A percentile compares a stretch with the other conserved stretches of the same genome.
Evolutionary conservation across 2,329 filamentous ascomycete genomes (phyloP).

Genomic region (Epicoccum nigrum): DNA sequence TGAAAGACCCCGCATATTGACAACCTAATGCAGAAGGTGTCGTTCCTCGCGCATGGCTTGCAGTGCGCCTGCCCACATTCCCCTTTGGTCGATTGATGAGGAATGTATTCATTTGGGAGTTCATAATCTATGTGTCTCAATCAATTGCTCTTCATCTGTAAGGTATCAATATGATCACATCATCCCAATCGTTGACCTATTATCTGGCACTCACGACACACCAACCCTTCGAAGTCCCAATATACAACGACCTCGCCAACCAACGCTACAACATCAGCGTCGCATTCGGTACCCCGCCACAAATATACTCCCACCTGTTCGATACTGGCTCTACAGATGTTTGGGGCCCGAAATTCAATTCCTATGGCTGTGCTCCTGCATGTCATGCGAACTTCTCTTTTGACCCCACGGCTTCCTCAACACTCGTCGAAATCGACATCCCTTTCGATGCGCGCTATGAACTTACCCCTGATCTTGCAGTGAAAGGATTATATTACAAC

Average conservation of each 20-base stretch:
- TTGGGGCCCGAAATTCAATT: conserved; percentile 19
- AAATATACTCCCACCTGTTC: conserved; percentile 14
- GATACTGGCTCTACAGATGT: conserved; percentile 19
- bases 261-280: conserved; percentile 20
- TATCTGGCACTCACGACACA: background rate
- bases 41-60: too few relatives aligned
- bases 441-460: conserved; percentile 21
- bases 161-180: too few relatives aligned
- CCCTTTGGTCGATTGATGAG: too few relatives aligned
- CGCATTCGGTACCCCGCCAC: conserved; percentile 18
- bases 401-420: background rate
- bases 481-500: conserved; percentile 22
- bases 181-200: too few relatives aligned
- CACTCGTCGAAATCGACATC: background rate
- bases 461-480: conserved; percentile 18
- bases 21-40: background rate
- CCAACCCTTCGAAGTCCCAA: background rate
- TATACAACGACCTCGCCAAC: conserved; percentile 9
- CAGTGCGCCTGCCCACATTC: too few relatives aligned
- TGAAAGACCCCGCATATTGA: background rate
- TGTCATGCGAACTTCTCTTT: conserved; percentile 15
- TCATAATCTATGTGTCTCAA: too few relatives aligned
- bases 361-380: conserved; percentile 15
- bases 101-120: too few relatives aligned
- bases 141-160: too few relatives aligned